Base-by-base conservation (phyloP, 345 rosid genomes). In the Euphorbia peplus region DNA sequence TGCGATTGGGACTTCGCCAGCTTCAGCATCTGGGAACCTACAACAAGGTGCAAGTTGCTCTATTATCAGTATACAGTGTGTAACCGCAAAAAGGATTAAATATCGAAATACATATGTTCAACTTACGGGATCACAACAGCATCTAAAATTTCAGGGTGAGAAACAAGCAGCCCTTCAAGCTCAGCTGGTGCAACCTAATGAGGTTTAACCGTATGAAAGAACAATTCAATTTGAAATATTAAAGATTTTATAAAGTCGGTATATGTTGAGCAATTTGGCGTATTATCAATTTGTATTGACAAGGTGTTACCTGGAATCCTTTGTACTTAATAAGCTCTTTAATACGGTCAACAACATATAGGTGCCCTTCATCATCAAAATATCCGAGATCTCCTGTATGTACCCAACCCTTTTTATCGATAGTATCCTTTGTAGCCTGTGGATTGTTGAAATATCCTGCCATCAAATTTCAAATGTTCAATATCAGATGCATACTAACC, bases 121-220 rank as follows among this genome's bases (percentile, higher is more conserved):
- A 84, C 98, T 86, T 80, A 92, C 98, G 98, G 98, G 71, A 90
- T 90, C 60, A 92, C 96, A 22, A 80, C 98, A 69, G 96, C 92
- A 73, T 95, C 99, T 59, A 83, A 59, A 62, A 95, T 86, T 67
- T 87, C 86, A 2, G 93, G 86, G 73, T 92, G 99, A 50, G 99
- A 84, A 75, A 95, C 87, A 68, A 95, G 95, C 19, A 95, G 80
- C 50, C 90, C 98, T 85, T 95, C 99, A 57, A 95, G 87, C 78
- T 95, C 99, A 47, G 98, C 99, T 46, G 98, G 99, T 56, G 99
- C 99, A 74, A 95, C 87, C 99, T 95, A 29, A 42, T 28, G 48
- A 44, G 12, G 25, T 60, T 57, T 32, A 32, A 32, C 42, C 56
- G 68, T 55, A 64, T 41, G 26, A 39, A 44, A 39, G 32, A 8